Evolutionary conservation across 208 protist genomes (phyloP), one percentile per base, ranked within the genome.

Genomic region (Trypanosoma cruzi): DNA sequence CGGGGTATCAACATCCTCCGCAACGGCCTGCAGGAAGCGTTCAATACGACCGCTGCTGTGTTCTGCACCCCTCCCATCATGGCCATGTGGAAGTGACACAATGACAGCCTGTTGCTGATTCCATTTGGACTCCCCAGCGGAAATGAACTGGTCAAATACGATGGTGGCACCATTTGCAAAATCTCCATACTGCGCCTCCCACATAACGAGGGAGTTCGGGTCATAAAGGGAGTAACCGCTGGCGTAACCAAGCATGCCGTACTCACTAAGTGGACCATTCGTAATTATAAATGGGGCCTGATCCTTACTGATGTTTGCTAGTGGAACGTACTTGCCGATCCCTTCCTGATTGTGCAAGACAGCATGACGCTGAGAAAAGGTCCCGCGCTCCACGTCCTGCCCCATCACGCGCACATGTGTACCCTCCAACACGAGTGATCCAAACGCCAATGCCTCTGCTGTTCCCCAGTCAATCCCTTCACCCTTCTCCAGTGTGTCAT

Each of bases 141-240:
- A 89, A 64, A 98, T 63, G 73, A 97, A 98, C 88, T 99, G 98
- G 79, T 99, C 99, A 70, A 99, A 99, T 44, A 99, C 97, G 62
- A 99, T 98, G 69, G 99, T 93, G 13, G 96, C 98, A 56, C 95
- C 94, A 86, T 99, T 99, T 10, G 97, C 94, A 75, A 99, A 99
- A 83, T 99, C 99, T 69, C 98, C 98, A 80, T 99, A 99, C 86
- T 99, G 98, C 36, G 97, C 98, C 80, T 99, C 98, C 99, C 99
- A 99, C 24, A 99, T 76, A 28, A 99, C 92, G 22, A 99, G 84
- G 13, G 89, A 69, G 36, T 98, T 96, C 20, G 98, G 98, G 71
- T 95, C 94, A 68, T 97, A 88, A 18, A 99, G 66, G 14, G 95
- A 94, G 78, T 98, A 99, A 73, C 95, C 97, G 20, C 96, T 81